Conservation (phyloP, 805 yeast species). For the Hanseniaspora clermontiae region DNA sequence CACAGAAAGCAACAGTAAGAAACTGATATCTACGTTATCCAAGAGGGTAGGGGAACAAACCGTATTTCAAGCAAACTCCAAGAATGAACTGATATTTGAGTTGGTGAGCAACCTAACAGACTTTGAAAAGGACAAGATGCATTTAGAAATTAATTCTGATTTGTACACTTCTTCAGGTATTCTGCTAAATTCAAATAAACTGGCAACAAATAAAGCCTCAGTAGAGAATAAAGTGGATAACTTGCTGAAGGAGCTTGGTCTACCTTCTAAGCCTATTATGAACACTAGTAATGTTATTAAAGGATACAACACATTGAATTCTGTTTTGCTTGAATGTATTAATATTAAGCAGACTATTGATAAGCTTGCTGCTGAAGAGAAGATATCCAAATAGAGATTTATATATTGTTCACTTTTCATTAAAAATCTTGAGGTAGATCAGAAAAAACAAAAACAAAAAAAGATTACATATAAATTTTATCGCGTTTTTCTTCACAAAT, state of each 20-base stretch:
- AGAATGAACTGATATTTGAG: constrained; percentile 10
- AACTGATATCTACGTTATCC: constrained; percentile 3
- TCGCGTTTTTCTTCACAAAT: background rate
- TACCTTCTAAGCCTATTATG: constrained; percentile 75
- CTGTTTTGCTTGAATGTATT: background rate
- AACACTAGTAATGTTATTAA: constrained; percentile 70
- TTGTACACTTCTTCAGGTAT: constrained; percentile 52
- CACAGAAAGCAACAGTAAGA: constrained; percentile 21
- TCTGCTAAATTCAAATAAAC: constrained; percentile 61
- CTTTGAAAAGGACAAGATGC: constrained; percentile 10
- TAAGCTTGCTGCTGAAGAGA: constrained; percentile 68
- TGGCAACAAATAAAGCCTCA: constrained; percentile 67
- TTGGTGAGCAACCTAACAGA: background rate
- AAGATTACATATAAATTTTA: background rate
- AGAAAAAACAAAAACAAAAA: background rate
- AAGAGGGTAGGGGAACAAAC: background rate
- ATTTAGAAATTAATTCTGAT: constrained; percentile 11
- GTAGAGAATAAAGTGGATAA: constrained; percentile 49
- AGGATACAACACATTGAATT: constrained; percentile 18
- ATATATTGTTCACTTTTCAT: no score
- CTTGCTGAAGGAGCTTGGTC: constrained; percentile 61
- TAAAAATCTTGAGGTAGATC: background rate
- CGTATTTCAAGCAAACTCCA: background rate
- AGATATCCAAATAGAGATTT: constrained; percentile 24
- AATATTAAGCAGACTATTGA: constrained; percentile 35